Percentiles rank a stretch among this genome's conserved stretches.
These are phyloP conservation scores for Phytophthora macrochlamydospora DNA, from an alignment of 352 stramenopile genomes.

Conservation along the genomic window DNA sequence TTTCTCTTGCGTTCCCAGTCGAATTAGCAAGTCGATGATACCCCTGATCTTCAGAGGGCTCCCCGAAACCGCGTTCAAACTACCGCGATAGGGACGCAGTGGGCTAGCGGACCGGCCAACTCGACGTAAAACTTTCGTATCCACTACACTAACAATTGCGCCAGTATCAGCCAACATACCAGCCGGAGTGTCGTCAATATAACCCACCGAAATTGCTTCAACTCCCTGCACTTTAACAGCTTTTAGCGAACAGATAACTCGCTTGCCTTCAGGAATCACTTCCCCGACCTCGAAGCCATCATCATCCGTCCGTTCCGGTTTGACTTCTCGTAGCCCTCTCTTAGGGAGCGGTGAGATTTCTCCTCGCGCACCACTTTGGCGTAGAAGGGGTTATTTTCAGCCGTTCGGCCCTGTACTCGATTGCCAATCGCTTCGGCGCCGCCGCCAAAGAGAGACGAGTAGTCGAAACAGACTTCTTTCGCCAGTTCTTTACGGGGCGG, in stretches of 20 bases:
- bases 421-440: neutral
- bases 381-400: neutral
- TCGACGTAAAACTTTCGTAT: neutral
- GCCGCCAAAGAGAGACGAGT: neutral
- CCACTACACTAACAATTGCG: neutral
- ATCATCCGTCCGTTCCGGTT: neutral
- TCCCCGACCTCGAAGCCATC: neutral
- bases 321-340: neutral
- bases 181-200: neutral
- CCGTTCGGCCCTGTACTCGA: neutral
- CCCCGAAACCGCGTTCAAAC: conserved; percentile 1
- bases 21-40: neutral
- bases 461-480: neutral
- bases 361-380: neutral
- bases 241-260: neutral
- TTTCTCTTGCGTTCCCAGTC: neutral
- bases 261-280: neutral
- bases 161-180: neutral
- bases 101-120: neutral
- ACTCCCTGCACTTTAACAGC: neutral
- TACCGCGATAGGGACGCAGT: neutral
- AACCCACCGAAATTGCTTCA: neutral
- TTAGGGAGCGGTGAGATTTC: neutral
- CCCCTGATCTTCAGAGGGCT: neutral
- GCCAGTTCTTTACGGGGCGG: neutral